Evolutionary conservation across 495 filamentous ascomycete species (phyloP), one percentile per base, ranked within the genome.

Genomic region (Chaetomium tenue): DNA sequence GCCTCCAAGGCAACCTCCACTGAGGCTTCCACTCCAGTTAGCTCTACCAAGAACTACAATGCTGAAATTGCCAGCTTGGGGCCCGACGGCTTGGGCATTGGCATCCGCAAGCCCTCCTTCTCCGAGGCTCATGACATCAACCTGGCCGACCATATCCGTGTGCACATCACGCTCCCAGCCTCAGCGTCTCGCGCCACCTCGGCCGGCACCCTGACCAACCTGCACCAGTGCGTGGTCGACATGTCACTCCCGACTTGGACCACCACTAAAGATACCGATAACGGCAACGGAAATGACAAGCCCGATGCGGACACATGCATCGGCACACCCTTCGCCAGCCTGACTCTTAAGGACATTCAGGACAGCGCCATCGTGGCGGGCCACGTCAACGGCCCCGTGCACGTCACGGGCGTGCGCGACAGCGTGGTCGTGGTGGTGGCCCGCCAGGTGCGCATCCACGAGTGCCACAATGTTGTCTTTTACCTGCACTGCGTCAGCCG

Each of bases 391-490:
- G 93, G 95, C 0, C 84, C 95, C 3, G 85, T 86, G 5, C 93
- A 97, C 70, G 81, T 97, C 26, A 98, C 93, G 0, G 81, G 78
- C 1, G 76, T 97, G n/a, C 71, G 82, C 57, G 81, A 90, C 63
- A 89, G 88, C 68, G 85, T 90, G 37, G 73, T 99, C 22, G 85
- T 96, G 12, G 84, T 95, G 1, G 79, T 84, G 5, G 89, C 89
- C 55, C 83, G 89, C 18, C 95, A 99, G 72, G 88, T 97, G 69
- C 84, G 95, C 20, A 92, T 99, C 81, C 95, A 99, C 67, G 86
- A 92, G 60, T 94, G 90, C 70, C 79, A 77, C 33, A 82, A 90
- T 58, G 87, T 92, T 13, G 87, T 90, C 63, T 78, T 99, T 40
- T 98, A 97, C 73, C 80, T 98, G 51, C 85, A 87, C 60, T 92